Base-by-base conservation (phyloP, 1,139 yeast genomes). In the Pneumocystis wakefieldiae region DNA sequence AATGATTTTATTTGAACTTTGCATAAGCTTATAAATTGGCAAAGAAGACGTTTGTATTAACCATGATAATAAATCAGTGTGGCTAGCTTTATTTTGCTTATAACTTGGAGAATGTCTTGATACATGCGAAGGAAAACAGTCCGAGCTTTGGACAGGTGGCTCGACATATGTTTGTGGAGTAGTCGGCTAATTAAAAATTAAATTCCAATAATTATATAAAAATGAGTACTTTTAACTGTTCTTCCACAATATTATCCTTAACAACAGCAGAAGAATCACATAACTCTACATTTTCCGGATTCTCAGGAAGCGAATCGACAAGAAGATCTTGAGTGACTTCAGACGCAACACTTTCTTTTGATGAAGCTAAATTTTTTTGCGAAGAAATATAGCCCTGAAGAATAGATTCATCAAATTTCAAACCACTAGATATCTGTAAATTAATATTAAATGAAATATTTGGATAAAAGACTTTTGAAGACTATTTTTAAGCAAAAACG, bases 1-100 rank as follows among this genome's bases (percentile, higher is more conserved):
- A 61, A 92, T 77, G 0, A 87, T 85, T 72, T 92, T 92, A 71
- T 90, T 95, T 10, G 96, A 84, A 39, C 90, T 82, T 0, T 96
- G 92, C 41, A 92, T 77, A 38, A 91, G 76, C 70, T 87, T 89
- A 15, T 87, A 84, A 60, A 91, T 75, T 0, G 97, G 97, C 60
- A 89, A 77, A 0, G 96, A 86, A 71, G 91, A 96, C 2, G 0
- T 96, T 87, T 65, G 88, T 81, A 71, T 88, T 90, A 71, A 86
- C 88, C 57, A 92, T 75, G 71, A 91, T 97, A 0, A 96, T 88
- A 66, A 24, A 48, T 48, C 55, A 48, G 15, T 48, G 28, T 29
- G 32, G 14, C 28, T 48, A 24, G 55, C 10, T 24, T 48, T 48
- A 48, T 48, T 48, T 24, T 48, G 29, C 14, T 48, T 28, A 48